phyloP scores from a whole-genome alignment of 805 yeast genomes.

The Candida sithepensis region DNA sequence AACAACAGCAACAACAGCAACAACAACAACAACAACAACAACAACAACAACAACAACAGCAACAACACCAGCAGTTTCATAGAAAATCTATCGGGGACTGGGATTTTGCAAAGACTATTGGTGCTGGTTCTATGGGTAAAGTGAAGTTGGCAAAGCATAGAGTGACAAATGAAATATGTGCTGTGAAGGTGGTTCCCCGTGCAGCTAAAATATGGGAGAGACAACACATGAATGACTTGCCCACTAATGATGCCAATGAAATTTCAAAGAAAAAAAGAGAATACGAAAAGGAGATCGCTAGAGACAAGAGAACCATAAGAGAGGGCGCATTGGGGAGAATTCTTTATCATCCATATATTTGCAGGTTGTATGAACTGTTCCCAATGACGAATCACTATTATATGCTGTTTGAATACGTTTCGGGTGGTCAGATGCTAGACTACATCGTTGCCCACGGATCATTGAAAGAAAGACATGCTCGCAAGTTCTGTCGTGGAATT shows the following conservation, averaged over 20 bases:
- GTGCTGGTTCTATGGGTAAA: constrained; percentile 99
- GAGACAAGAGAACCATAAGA: constrained; percentile 88
- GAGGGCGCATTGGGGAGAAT: constrained; percentile 94
- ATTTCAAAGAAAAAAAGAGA: constrained; percentile 62
- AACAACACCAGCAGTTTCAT: constrained; percentile 52
- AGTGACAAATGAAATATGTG: constrained; percentile 77
- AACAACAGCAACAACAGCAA: constrained; percentile 12
- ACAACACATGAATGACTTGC: constrained; percentile 66
- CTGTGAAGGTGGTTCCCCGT: constrained; percentile 88
- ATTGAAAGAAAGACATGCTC: constrained; percentile 87
- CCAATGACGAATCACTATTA: constrained; percentile 96
- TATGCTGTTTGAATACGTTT: constrained; percentile 93
- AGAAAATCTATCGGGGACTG: constrained; percentile 93
- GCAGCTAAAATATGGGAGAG: constrained; percentile 77
- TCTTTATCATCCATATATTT: constrained; percentile 86
- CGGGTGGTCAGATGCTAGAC: constrained; percentile 97
- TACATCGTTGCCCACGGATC: constrained; percentile 96
- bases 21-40: constrained; percentile 9
- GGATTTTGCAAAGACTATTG: constrained; percentile 92
- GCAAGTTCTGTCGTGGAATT: constrained; percentile 92
- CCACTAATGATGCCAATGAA: constrained; percentile 57
- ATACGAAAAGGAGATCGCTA: constrained; percentile 75
- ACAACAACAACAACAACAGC: constrained; percentile 21
- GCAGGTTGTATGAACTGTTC: constrained; percentile 88
- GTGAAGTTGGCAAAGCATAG: constrained; percentile 91